Evolutionary conservation across 148 eudicot genomes (phyloP).

Genomic region (Fagopyrum tataricum): DNA sequence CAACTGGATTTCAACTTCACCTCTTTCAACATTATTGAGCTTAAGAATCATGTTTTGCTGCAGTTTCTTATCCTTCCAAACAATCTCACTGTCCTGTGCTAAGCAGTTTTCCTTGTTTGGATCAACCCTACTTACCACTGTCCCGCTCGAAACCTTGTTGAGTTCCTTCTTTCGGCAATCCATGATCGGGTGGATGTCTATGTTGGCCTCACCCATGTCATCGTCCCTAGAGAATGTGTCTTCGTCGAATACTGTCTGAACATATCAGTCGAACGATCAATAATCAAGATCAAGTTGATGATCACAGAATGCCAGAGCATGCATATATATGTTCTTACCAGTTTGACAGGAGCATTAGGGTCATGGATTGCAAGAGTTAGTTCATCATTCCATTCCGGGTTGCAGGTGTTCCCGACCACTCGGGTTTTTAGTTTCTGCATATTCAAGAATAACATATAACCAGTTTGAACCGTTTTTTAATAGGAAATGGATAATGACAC

Average conservation of each 20-base stretch:
- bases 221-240: conserved; percentile 1
- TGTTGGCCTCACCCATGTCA: background rate
- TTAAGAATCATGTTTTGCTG: background rate
- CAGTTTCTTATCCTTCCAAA: background rate
- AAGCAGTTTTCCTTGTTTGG: background rate
- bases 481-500: no score
- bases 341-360: conserved; percentile 20
- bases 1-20: background rate
- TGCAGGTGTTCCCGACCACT: conserved; percentile 24
- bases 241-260: background rate
- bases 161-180: background rate
- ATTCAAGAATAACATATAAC: background rate
- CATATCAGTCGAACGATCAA: background rate
- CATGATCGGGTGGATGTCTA: background rate
- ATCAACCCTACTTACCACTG: background rate
- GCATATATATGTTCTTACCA: background rate
- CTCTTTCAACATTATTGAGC: background rate
- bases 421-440: conserved; percentile 29
- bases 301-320: background rate
- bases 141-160: background rate
- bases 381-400: conserved; percentile 38
- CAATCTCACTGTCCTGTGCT: background rate
- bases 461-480: background rate
- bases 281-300: background rate
- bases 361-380: conserved; percentile 24